Conservation (phyloP, 2,329 filamentous ascomycete genomes). For the Fusarium keratoplasticum region DNA sequence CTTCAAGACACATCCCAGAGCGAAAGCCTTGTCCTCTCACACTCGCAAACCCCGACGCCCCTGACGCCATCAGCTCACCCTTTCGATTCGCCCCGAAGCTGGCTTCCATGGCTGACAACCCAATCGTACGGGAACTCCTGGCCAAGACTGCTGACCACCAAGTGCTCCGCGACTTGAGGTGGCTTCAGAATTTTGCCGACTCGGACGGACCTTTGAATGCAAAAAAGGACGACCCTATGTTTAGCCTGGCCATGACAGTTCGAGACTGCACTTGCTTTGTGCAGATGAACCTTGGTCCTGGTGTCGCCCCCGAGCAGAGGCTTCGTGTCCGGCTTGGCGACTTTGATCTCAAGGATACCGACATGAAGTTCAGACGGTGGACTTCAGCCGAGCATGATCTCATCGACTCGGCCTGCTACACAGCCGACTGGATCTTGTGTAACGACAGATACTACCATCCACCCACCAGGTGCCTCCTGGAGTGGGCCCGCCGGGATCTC, state of each 20-base stretch:
- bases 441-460: conserved; percentile 49
- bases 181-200: conserved; percentile 57
- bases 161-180: conserved; percentile 50
- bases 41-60: conserved; percentile 64
- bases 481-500: conserved; percentile 41
- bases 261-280: conserved; percentile 83
- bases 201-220: conserved; percentile 56
- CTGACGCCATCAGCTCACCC: conserved; percentile 57
- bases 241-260: conserved; percentile 81
- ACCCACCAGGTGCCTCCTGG: conserved; percentile 52
- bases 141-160: conserved; percentile 48
- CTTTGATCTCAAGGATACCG: conserved; percentile 79
- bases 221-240: conserved; percentile 57
- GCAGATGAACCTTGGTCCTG: conserved; percentile 58
- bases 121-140: conserved; percentile 39
- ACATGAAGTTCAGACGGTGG: conserved; percentile 78
- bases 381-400: conserved; percentile 70
- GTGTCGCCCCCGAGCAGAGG: conserved; percentile 34
- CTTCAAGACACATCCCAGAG: conserved; percentile 50
- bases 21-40: conserved; percentile 73
- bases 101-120: conserved; percentile 21
- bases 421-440: conserved; percentile 53
- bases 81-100: conserved; percentile 53
- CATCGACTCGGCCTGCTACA: conserved; percentile 77
- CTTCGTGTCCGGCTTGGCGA: conserved; percentile 76